Evolutionary conservation across 495 filamentous ascomycete species (phyloP), one percentile per base, ranked within the genome.

Genomic region (Tetracladium setigerum): DNA sequence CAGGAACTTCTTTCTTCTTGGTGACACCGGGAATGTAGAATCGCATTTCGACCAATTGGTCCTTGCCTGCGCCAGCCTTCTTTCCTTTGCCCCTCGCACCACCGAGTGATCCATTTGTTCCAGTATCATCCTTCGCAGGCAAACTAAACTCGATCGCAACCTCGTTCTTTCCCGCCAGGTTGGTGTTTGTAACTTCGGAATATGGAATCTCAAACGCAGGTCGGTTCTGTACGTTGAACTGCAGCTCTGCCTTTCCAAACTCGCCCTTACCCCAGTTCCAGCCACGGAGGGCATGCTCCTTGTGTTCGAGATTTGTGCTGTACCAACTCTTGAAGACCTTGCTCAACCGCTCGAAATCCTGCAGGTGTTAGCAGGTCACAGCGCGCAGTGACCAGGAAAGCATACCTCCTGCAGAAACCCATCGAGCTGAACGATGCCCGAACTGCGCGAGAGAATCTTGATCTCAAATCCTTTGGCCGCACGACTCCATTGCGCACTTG

Each of bases 191-290:
- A 52, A 99, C 92, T 63, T 99, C 94, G 30, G 87, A 84, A 70
- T 95, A 99, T 15, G 94, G 94, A 34, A 99, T 82, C 65, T 97
- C 92, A 70, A 99, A 99, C 1, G 94, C 87, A 5, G 94, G 94
- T 54, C 89, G 85, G 59, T 95, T 99, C 57, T 92, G 87, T 16
- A 99, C 94, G 64, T 88, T 96, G 71, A 99, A 99, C 15, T 86
- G 72, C 27, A 99, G 78, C 67, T 99, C 94, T 37, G 86, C 82
- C 63, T 97, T 95, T 50, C 84, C 83, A 60, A 99, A 96, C 61
- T 99, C 94, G 47, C 84, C 87, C 66, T 97, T 99, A 50, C 94
- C 94, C 94, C 94, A 99, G 62, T 97, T 99, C 94, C 94, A 99
- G 32, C 94, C 94, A 52, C 92, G 85, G 37, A 99, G 73, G 5